phyloP scores from a whole-genome alignment of 2,329 filamentous ascomycete genomes.

The Colletotrichum siamense region DNA sequence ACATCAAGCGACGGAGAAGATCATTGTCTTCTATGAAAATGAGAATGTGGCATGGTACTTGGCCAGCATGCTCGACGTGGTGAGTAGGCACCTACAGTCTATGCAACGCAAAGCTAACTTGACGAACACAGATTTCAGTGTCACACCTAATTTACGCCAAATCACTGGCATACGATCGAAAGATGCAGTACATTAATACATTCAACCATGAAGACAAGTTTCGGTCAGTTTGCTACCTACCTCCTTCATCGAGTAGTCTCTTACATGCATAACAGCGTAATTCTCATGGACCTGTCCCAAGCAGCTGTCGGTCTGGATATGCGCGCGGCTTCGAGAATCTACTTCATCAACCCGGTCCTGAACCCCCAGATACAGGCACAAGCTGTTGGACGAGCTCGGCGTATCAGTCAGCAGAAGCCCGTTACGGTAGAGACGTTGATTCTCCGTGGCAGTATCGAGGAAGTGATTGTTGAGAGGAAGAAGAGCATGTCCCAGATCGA shows the following conservation, averaged over 20 bases:
- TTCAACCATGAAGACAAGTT: constrained; percentile 76
- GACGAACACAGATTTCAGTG: constrained; percentile 52
- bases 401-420: constrained; percentile 81
- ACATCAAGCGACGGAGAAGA: constrained; percentile 78
- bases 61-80: constrained; percentile 79
- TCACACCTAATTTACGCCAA: constrained; percentile 72
- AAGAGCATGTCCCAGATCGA: constrained; percentile 76
- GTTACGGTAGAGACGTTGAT: constrained; percentile 90
- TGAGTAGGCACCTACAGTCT: constrained; percentile 33
- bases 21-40: constrained; percentile 90
- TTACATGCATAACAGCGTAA: constrained; percentile 54
- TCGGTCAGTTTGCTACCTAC: constrained; percentile 38
- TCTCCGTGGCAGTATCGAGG: constrained; percentile 80
- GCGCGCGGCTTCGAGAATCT: constrained; percentile 81
- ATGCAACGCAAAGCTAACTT: neutral
- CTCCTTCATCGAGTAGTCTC: neutral
- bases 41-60: constrained; percentile 89
- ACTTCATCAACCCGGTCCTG: constrained; percentile 88
- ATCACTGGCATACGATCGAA: constrained; percentile 62
- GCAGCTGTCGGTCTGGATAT: constrained; percentile 90
- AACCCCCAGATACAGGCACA: constrained; percentile 87
- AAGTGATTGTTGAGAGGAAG: constrained; percentile 78
- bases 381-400: constrained; percentile 86
- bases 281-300: constrained; percentile 91
- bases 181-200: constrained; percentile 77